These are phyloP conservation scores for Gonapodya prolifera DNA, from an alignment of 192 early-diverging fungal genomes.

Conservation along the genomic window DNA sequence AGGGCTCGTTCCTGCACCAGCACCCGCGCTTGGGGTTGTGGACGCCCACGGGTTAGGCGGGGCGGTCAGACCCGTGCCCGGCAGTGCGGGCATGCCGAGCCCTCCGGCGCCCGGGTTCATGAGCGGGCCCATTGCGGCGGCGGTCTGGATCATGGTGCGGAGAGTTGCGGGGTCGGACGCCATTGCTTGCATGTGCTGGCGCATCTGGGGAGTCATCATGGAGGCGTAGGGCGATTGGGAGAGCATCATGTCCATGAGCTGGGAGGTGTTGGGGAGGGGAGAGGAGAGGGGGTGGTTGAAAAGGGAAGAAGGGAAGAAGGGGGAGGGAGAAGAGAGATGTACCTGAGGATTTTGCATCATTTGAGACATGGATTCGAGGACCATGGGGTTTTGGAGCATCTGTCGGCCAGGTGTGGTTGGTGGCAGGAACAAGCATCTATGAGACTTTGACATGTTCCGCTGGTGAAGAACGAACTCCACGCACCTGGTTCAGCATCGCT, in stretches of 20 bases:
- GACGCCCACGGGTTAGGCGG: constrained; percentile 25
- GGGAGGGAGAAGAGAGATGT: not conserved
- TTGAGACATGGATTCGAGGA: constrained; percentile 67
- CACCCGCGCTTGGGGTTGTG: constrained; percentile 5
- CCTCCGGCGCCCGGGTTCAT: not conserved
- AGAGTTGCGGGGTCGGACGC: constrained; percentile 57
- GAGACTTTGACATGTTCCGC: too few species aligned
- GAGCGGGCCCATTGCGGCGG: not conserved
- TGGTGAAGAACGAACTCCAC: too few species aligned
- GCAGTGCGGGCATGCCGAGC: too few species aligned
- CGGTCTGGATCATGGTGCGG: not conserved
- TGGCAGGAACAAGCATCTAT: too few species aligned
- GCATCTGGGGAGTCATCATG: constrained; percentile 72
- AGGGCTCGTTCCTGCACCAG: not conserved
- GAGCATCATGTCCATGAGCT: constrained; percentile 72
- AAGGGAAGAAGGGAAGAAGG: not conserved
- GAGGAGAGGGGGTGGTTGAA: too few species aligned
- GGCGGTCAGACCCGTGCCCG: constrained; percentile 14
- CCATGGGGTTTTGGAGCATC: constrained; percentile 74
- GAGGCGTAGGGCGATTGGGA: constrained; percentile 67
- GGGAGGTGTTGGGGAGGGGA: constrained; percentile 56
- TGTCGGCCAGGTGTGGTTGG: too few species aligned
- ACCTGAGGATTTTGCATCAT: constrained; percentile 16
- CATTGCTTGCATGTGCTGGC: constrained; percentile 73
- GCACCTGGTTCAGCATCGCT: too few species aligned